Percentiles rank a stretch among this genome's conserved stretches.
Conservation (phyloP, 1,139 yeast species). For the Candida tunisiensis region DNA sequence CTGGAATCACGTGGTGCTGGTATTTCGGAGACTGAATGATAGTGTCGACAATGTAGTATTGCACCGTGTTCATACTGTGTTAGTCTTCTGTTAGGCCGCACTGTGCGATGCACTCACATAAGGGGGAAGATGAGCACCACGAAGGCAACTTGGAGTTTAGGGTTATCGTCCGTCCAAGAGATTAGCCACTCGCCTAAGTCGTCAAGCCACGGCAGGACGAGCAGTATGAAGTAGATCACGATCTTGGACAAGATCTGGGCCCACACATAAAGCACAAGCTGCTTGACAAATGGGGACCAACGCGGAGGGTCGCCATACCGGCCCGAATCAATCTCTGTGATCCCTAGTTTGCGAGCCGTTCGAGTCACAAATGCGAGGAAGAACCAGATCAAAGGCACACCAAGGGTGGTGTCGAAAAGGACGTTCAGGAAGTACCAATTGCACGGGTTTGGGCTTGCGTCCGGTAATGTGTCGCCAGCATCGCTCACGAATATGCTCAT, state of each 20-base stretch:
- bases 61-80: slow-evolving; percentile 55
- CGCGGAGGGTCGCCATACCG: slow-evolving; percentile 68
- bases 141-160: slow-evolving; percentile 66
- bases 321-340: slow-evolving; percentile 61
- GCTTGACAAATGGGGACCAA: slow-evolving; percentile 51
- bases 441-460: slow-evolving; percentile 21
- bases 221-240: slow-evolving; percentile 34
- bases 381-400: slow-evolving; percentile 67
- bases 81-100: not conserved
- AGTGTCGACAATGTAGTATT: slow-evolving; percentile 73
- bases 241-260: slow-evolving; percentile 42
- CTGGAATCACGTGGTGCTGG: not conserved
- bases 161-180: slow-evolving; percentile 68
- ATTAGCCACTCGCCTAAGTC: slow-evolving; percentile 42
- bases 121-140: slow-evolving; percentile 53
- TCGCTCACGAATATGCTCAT: slow-evolving; percentile 40
- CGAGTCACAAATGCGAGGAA: slow-evolving; percentile 28
- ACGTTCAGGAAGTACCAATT: slow-evolving; percentile 80
- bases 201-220: slow-evolving; percentile 39
- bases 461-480: slow-evolving; percentile 16
- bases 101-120: slow-evolving; percentile 3
- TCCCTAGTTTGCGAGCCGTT: slow-evolving; percentile 30
- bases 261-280: slow-evolving; percentile 46
- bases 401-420: slow-evolving; percentile 85
- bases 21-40: slow-evolving; percentile 34